These are phyloP conservation scores for Hypholoma fasciculare DNA, from an alignment of 768 basidiomycete species.

Conservation along the genomic window DNA sequence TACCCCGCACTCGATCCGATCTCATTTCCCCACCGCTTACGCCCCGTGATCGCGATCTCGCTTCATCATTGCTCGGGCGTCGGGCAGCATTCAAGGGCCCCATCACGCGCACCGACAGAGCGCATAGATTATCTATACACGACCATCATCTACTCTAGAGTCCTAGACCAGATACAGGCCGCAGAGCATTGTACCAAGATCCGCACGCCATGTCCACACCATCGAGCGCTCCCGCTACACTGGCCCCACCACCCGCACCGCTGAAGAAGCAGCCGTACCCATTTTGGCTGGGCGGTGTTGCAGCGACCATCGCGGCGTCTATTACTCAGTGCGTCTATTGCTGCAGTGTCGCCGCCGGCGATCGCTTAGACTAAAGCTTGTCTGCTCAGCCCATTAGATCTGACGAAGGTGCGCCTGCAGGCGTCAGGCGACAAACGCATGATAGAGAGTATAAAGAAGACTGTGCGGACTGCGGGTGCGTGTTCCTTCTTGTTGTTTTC, in stretches of 20 bases:
- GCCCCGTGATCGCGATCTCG: background rate
- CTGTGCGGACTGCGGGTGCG: slow-evolving; percentile 73
- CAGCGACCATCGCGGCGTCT: slow-evolving; percentile 86
- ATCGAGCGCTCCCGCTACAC: background rate
- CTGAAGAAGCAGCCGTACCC: slow-evolving; percentile 75
- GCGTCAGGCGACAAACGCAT: slow-evolving; percentile 92
- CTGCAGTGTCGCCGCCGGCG: background rate
- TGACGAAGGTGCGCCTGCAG: slow-evolving; percentile 91
- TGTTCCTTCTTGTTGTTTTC: slow-evolving; percentile 14
- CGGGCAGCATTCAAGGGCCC: background rate
- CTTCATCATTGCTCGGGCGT: background rate
- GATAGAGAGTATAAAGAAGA: slow-evolving; percentile 82
- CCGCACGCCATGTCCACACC: background rate
- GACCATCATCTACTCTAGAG: background rate
- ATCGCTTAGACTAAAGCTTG: background rate
- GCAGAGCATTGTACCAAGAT: background rate
- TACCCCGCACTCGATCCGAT: slow-evolving; percentile 1
- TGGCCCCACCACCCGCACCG: slow-evolving; percentile 13
- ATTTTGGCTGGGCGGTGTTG: slow-evolving; percentile 84
- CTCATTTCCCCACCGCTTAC: slow-evolving; percentile 5
- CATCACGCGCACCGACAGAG: background rate
- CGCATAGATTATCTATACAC: slow-evolving; percentile 6
- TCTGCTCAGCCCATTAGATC: slow-evolving; percentile 66
- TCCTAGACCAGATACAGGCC: background rate
- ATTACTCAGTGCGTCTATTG: slow-evolving; percentile 70